phyloP scores from a whole-genome alignment of 768 basidiomycete genomes.

The Suillus americanus region DNA sequence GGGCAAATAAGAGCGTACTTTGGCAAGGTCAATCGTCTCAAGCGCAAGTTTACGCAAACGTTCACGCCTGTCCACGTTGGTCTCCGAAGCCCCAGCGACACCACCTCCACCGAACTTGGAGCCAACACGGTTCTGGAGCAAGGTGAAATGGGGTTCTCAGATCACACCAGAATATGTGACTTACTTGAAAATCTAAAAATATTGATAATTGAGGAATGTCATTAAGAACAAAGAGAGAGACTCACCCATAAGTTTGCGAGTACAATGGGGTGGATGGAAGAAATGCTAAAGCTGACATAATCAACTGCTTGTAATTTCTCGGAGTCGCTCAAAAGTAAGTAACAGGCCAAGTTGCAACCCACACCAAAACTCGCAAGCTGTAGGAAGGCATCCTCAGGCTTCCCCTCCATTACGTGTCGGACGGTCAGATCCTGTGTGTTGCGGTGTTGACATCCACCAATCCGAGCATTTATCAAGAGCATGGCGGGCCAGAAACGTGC shows the following conservation, averaged over 20 bases:
- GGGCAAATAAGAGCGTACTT: slow-evolving; percentile 48
- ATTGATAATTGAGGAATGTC: background rate
- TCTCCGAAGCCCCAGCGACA: slow-evolving; percentile 93
- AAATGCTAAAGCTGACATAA: slow-evolving; percentile 2
- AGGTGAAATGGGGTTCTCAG: slow-evolving; percentile 5
- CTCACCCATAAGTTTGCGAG: slow-evolving; percentile 2
- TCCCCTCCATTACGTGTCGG: background rate
- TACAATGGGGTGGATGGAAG: background rate
- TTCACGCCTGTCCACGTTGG: slow-evolving; percentile 94
- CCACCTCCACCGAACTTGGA: slow-evolving; percentile 96
- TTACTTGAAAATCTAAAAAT: slow-evolving; percentile 66
- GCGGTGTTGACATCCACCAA: slow-evolving; percentile 3
- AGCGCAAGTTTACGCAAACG: slow-evolving; percentile 93
- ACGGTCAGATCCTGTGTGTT: too few relatives aligned
- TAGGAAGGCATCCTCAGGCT: background rate
- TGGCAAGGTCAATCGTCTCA: slow-evolving; percentile 97
- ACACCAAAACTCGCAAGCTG: too few relatives aligned
- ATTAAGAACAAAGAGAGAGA: background rate
- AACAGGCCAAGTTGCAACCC: background rate
- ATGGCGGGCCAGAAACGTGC: slow-evolving; percentile 61
- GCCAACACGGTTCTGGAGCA: slow-evolving; percentile 81
- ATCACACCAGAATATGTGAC: slow-evolving; percentile 11
- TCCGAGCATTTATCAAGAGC: slow-evolving; percentile 9
- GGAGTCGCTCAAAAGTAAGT: background rate
- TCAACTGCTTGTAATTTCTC: background rate